These are phyloP conservation scores for Talaromyces liani DNA, from an alignment of 495 filamentous ascomycete species.

Conservation along the genomic window DNA sequence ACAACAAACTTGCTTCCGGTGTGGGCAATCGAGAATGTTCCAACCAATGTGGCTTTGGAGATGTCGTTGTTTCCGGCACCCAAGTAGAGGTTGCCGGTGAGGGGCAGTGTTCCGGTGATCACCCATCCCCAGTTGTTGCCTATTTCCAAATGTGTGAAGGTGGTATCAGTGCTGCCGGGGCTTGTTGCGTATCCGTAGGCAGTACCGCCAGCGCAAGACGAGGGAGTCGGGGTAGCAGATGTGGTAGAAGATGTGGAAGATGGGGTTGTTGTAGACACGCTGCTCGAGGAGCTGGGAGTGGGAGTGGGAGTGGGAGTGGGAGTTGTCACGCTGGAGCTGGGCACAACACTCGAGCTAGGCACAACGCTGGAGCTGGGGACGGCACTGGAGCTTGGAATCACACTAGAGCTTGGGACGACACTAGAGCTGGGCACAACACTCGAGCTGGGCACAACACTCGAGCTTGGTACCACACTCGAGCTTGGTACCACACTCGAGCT, in stretches of 20 bases:
- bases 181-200: conserved; percentile 2
- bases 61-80: conserved; percentile 3
- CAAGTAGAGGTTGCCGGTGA: neutral
- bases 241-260: neutral
- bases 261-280: neutral
- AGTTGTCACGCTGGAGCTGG: neutral
- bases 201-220: neutral
- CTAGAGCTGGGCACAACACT: neutral
- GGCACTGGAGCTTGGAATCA: neutral
- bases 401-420: neutral
- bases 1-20: neutral
- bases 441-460: neutral
- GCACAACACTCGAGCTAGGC: neutral
- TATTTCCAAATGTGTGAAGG: neutral
- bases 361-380: neutral
- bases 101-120: neutral
- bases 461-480: neutral
- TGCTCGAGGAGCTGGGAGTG: neutral
- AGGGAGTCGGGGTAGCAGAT: neutral
- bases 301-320: neutral
- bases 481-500: neutral
- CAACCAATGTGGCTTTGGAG: neutral
- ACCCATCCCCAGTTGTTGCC: conserved; percentile 1
- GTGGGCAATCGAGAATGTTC: neutral
- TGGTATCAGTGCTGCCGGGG: neutral